These are phyloP conservation scores for Teunomyces panamensis DNA, from an alignment of 805 yeast genomes.

Conservation along the genomic window DNA sequence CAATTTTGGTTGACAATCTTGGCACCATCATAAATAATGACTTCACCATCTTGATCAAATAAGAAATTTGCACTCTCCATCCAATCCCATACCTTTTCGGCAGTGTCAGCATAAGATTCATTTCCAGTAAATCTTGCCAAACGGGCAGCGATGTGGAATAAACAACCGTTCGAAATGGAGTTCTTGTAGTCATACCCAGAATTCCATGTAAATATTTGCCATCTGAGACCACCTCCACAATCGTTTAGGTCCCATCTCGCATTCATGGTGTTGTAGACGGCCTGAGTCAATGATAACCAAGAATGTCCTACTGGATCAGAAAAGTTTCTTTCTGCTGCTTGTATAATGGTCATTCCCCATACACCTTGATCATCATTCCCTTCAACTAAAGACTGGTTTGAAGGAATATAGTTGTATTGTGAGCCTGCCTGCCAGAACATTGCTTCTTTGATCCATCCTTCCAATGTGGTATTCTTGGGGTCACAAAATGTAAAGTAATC, in stretches of 20 bases:
- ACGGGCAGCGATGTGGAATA: slow-evolving; percentile 84
- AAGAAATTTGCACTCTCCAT: slow-evolving; percentile 41
- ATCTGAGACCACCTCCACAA: slow-evolving; percentile 89
- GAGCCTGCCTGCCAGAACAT: slow-evolving; percentile 45
- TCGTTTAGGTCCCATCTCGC: slow-evolving; percentile 72
- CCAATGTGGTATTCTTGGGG: slow-evolving; percentile 27
- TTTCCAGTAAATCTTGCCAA: slow-evolving; percentile 81
- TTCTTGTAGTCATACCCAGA: slow-evolving; percentile 92
- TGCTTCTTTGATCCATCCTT: slow-evolving; percentile 30
- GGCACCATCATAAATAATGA: slow-evolving; percentile 57
- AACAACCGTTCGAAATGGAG: slow-evolving; percentile 84
- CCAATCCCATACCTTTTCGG: slow-evolving; percentile 81
- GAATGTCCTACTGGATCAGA: slow-evolving; percentile 57
- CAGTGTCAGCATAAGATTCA: slow-evolving; percentile 69
- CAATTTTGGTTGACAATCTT: slow-evolving; percentile 44
- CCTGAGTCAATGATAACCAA: slow-evolving; percentile 85
- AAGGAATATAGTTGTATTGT: slow-evolving; percentile 40
- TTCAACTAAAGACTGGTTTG: slow-evolving; percentile 46
- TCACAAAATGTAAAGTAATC: slow-evolving; percentile 41
- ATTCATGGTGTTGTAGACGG: slow-evolving; percentile 88
- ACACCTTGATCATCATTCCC: slow-evolving; percentile 54
- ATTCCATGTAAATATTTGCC: slow-evolving; percentile 97
- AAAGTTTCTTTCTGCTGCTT: slow-evolving; percentile 46
- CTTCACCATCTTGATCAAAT: slow-evolving; percentile 14
- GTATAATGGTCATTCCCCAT: slow-evolving; percentile 48